Percentiles rank a stretch among this genome's conserved stretches.
Conservation (phyloP, 1,284 basidiomycete species). For the Crucibulum parvulum region DNA sequence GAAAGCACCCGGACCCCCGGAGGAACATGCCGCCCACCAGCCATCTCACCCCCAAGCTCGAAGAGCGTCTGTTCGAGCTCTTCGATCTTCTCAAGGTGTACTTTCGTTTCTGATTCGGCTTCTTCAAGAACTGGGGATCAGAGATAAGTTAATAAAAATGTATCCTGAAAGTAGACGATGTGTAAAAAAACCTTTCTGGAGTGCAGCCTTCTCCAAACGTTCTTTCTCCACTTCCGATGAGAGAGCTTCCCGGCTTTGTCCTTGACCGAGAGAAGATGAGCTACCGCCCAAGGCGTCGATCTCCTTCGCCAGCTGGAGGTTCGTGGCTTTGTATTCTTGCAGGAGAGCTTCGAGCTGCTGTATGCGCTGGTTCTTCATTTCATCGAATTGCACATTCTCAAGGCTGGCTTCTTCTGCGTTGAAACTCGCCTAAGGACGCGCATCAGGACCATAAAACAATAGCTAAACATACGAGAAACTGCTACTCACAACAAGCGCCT, state of each 20-base stretch:
- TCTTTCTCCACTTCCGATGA: slow-evolving; percentile 49
- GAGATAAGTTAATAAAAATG: background rate
- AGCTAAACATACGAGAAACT: background rate
- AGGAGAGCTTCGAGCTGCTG: slow-evolving; percentile 66
- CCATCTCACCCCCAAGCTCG: slow-evolving; percentile 77
- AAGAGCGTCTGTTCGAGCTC: slow-evolving; percentile 71
- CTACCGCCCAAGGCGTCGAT: slow-evolving; percentile 46
- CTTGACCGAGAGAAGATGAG: slow-evolving; percentile 23
- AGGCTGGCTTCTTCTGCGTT: slow-evolving; percentile 54
- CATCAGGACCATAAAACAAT: background rate
- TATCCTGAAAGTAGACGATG: background rate
- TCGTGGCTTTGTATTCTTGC: slow-evolving; percentile 57
- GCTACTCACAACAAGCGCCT: slow-evolving; percentile 63
- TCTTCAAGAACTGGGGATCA: slow-evolving; percentile 48
- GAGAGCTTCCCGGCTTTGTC: slow-evolving; percentile 42
- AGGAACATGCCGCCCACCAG: slow-evolving; percentile 79
- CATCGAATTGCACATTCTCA: slow-evolving; percentile 30
- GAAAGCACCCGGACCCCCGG: slow-evolving; percentile 74
- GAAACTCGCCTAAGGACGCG: slow-evolving; percentile 58
- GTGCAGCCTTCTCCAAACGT: slow-evolving; percentile 41
- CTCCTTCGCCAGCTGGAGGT: slow-evolving; percentile 51
- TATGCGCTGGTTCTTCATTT: slow-evolving; percentile 49
- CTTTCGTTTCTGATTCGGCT: slow-evolving; percentile 39
- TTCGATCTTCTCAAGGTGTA: slow-evolving; percentile 61
- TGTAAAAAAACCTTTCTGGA: slow-evolving; percentile 50